Evolutionary conservation across 495 filamentous ascomycete genomes (phyloP), one percentile per base, ranked within the genome.

Genomic region (Neurospora discreta): DNA sequence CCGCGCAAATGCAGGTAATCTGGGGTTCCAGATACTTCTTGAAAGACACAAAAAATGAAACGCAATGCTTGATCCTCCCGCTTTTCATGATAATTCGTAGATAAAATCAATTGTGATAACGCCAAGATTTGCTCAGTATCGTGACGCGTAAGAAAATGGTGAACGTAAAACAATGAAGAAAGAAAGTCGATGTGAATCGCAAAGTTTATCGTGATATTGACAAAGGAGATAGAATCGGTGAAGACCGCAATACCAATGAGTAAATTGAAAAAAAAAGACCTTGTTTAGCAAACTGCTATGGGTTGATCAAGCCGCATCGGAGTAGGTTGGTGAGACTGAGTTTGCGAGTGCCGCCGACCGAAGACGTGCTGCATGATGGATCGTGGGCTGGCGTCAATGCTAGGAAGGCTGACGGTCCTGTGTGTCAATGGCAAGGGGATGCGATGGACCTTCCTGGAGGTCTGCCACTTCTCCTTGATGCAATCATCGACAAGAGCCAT

Each of bases 401-500:
- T 86, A 72, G 92, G 91, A 73, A 92, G 82, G 72, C 87, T 86
- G 80, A 87, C 84, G 46, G 88, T 87, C 74, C 88, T 82, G 33
- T 88, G 85, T 41, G 86, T 83, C 74, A 85, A 86, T 42, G 86
- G 80, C 73, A 88, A 81, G n/a, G 87, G 84, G 74, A 88, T 82
- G 43, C 86, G 88, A 52, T 86, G 85, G 67, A 82, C 80, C 77
- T 89, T 88, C 78, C 89, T 89, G 26, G 52, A 65, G 30, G 86
- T 81, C 77, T 93, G 89, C 87, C 91, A 95, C 70, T 89, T 89
- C 68, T 89, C 87, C 79, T 91, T 90, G 82, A 97, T 95, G 82
- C 90, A 92, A 81, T 99, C 95, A 77, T 99, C 95, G 72, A 97
- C 91, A 60, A 99, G 89, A 8, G 92, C 89, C 67, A 96, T 92